A percentile compares a stretch with the other conserved stretches of the same genome.
Conservation (phyloP, 495 filamentous ascomycete genomes). For the Lineolata rhizophorae region DNA sequence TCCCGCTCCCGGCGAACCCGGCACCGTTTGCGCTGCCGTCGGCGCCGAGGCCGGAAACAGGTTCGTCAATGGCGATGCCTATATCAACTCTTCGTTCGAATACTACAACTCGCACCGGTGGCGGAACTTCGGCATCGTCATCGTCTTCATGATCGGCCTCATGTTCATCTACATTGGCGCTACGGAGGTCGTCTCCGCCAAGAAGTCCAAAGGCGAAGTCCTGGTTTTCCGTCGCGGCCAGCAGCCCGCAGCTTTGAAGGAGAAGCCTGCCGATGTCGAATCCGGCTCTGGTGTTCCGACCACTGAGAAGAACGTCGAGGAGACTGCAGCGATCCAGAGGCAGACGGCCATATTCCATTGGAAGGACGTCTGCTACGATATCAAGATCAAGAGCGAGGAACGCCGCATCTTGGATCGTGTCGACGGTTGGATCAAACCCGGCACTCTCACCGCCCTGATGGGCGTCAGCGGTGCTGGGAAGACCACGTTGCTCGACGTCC, state of each 20-base stretch:
- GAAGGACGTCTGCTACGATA: constrained; percentile 69
- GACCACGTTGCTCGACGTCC: constrained; percentile 47
- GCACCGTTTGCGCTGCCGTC: constrained; percentile 35
- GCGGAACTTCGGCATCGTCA: constrained; percentile 66
- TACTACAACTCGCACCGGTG: constrained; percentile 44
- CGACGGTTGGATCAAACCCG: constrained; percentile 81
- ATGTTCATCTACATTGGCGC: constrained; percentile 41
- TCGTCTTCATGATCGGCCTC: constrained; percentile 51
- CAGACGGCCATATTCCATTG: constrained; percentile 69
- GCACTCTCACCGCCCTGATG: constrained; percentile 79
- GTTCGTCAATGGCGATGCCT: constrained; percentile 44
- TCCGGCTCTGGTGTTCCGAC: constrained; percentile 15
- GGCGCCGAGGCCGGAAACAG: constrained; percentile 36
- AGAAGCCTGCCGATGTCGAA: constrained; percentile 31
- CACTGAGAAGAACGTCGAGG: constrained; percentile 24
- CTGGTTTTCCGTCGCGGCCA: constrained; percentile 65
- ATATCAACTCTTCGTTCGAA: constrained; percentile 33
- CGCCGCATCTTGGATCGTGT: constrained; percentile 66
- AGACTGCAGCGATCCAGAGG: constrained; percentile 29
- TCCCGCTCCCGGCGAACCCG: constrained; percentile 14
- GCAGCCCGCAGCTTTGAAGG: constrained; percentile 31
- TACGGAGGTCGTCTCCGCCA: constrained; percentile 53
- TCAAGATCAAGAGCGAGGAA: constrained; percentile 60
- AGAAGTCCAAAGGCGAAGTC: constrained; percentile 75
- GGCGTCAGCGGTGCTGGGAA: constrained; percentile 53